Evolutionary conservation across 192 early-diverging fungal species (phyloP).

Genomic region (Coemansia sp.): DNA sequence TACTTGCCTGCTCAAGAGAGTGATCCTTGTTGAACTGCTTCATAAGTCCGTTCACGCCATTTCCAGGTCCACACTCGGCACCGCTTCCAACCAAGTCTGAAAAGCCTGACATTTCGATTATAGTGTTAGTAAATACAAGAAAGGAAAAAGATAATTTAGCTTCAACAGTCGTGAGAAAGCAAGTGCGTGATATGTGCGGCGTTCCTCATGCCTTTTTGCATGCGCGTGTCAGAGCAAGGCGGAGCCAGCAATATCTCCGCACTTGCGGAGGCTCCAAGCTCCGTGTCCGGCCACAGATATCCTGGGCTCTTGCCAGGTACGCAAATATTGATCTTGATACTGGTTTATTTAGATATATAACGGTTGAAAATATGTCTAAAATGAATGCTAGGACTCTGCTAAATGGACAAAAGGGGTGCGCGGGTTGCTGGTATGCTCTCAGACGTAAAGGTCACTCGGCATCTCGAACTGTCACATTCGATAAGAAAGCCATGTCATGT

Average conservation of each 20-base stretch:
- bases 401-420: background rate
- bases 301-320: background rate
- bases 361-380: background rate
- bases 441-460: slow-evolving; percentile 34
- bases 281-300: background rate
- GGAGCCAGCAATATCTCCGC: slow-evolving; percentile 5
- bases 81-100: slow-evolving; percentile 64
- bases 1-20: slow-evolving; percentile 77
- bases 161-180: background rate
- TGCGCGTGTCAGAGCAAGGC: background rate
- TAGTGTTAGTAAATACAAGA: background rate
- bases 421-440: slow-evolving; percentile 20
- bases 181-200: background rate
- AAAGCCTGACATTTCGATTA: slow-evolving; percentile 56
- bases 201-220: slow-evolving; percentile 1
- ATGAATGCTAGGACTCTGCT: background rate
- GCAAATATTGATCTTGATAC: background rate
- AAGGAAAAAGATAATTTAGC: slow-evolving; percentile 4
- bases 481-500: slow-evolving; percentile 54
- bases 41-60: slow-evolving; percentile 74
- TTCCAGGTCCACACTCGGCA: slow-evolving; percentile 77
- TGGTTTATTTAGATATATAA: background rate
- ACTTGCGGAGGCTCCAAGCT: background rate
- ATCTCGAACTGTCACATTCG: slow-evolving; percentile 39
- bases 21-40: slow-evolving; percentile 81